Evolutionary conservation across 2,329 filamentous ascomycete genomes (phyloP).

Genomic region (Blastomyces parvus): DNA sequence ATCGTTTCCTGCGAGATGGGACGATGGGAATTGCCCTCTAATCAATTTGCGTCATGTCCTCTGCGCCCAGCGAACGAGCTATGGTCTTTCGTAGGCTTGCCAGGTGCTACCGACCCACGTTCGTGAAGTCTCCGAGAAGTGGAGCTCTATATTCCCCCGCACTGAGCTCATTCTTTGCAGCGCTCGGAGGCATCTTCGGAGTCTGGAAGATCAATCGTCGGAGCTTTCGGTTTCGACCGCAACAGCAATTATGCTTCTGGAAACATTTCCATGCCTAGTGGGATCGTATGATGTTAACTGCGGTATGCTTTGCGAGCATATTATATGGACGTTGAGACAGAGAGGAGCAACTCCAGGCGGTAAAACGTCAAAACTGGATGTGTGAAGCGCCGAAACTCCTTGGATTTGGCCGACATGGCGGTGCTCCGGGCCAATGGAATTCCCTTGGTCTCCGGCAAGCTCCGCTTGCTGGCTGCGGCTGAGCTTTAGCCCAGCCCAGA

Average conservation of each 20-base stretch:
- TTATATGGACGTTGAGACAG: background rate
- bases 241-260: background rate
- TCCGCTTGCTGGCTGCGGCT: background rate
- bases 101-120: background rate
- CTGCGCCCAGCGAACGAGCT: too few species aligned
- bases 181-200: background rate
- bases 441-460: background rate
- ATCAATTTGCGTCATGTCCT: too few species aligned
- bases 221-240: background rate
- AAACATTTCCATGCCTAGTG: background rate
- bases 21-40: too few species aligned
- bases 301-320: background rate
- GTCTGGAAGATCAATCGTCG: background rate
- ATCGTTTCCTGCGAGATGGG: too few species aligned
- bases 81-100: background rate
- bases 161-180: background rate
- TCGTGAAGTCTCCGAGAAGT: background rate
- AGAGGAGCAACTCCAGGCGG: background rate
- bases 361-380: background rate
- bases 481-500: too few species aligned
- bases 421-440: background rate
- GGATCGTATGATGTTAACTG: background rate
- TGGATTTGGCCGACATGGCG: background rate
- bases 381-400: background rate
- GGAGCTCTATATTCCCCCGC: background rate